These are phyloP conservation scores for Dichotomopilus funicola DNA, from an alignment of 2,329 filamentous ascomycete genomes.

Conservation along the genomic window DNA sequence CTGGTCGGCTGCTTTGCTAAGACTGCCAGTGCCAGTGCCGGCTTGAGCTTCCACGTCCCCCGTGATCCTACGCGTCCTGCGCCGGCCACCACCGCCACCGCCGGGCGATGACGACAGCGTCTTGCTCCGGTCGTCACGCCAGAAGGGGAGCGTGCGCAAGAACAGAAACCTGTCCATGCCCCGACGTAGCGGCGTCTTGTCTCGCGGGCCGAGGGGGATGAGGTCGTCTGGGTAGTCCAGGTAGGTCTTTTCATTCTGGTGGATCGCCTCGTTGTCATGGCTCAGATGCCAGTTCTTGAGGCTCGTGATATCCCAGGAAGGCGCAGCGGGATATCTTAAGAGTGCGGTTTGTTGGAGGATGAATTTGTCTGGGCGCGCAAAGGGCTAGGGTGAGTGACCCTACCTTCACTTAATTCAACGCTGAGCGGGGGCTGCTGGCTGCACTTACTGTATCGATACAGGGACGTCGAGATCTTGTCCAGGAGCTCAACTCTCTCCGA, in stretches of 20 bases:
- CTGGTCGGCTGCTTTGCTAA: background rate
- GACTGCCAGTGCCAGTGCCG: background rate
- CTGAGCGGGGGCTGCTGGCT: background rate
- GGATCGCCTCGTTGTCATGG: background rate
- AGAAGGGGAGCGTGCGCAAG: background rate
- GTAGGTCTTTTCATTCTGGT: background rate
- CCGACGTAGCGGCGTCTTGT: background rate
- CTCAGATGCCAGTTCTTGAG: background rate
- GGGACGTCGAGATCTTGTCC: background rate
- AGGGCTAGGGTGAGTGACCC: background rate
- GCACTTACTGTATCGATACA: background rate
- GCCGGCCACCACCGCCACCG: background rate
- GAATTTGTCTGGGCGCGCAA: background rate
- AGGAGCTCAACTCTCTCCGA: background rate
- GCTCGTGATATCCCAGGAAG: background rate
- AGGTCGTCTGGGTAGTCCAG: background rate
- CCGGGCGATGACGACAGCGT: background rate
- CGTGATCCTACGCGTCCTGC: background rate
- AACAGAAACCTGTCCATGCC: background rate
- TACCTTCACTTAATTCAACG: background rate
- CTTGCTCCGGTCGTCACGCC: background rate
- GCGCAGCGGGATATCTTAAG: background rate
- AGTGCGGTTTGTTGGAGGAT: background rate
- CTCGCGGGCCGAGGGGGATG: background rate
- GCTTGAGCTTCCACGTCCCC: background rate